phyloP scores from a whole-genome alignment of 768 basidiomycete species.

The Rhizopogon roseolus region DNA sequence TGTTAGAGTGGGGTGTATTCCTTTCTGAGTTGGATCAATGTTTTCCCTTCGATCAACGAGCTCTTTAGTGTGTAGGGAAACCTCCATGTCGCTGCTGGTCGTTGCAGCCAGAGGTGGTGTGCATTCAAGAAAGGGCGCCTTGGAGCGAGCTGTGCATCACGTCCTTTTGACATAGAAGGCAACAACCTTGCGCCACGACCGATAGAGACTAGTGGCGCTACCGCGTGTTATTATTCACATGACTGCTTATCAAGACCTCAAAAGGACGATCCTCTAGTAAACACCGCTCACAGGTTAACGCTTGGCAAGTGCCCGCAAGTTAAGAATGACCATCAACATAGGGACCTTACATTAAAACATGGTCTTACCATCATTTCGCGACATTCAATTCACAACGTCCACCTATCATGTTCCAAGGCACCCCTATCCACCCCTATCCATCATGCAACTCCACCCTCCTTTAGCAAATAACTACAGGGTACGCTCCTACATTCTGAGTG shows the following conservation, averaged over 20 bases:
- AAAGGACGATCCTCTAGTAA: conserved; percentile 17
- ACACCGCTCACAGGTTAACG: conserved; percentile 20
- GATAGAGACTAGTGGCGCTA: neutral
- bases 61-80: neutral
- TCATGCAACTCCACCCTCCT: conserved; percentile 34
- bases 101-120: neutral
- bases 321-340: neutral
- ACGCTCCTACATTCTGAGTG: conserved; percentile 2
- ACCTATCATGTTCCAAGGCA: conserved; percentile 35
- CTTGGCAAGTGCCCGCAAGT: conserved; percentile 18
- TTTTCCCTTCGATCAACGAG: neutral
- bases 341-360: neutral
- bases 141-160: neutral
- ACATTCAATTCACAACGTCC: conserved; percentile 47
- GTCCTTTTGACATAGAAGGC: neutral
- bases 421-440: conserved; percentile 49
- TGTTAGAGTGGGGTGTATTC: neutral
- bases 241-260: too few relatives aligned
- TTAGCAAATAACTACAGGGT: conserved; percentile 16
- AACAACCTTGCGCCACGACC: neutral
- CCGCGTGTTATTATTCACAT: neutral
- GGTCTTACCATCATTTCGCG: conserved; percentile 39
- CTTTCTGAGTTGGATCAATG: neutral
- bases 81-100: neutral
- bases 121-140: neutral